phyloP scores from a whole-genome alignment of 305 asterid genomes.

The Rubia tinctorum region DNA sequence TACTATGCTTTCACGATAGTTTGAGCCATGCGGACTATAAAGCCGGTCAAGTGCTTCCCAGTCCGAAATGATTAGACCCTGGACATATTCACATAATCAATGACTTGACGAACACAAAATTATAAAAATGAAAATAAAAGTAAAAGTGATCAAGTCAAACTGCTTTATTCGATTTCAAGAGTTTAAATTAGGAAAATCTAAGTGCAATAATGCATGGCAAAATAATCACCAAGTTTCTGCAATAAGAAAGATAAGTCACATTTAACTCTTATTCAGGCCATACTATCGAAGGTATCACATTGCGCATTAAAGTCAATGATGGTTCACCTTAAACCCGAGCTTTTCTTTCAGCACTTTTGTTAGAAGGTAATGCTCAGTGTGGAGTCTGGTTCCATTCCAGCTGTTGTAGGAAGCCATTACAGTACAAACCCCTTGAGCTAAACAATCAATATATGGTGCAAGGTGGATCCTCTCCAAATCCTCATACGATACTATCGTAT shows the following conservation, averaged over 20 bases:
- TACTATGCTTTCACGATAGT: slow-evolving; percentile 62
- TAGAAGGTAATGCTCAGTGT: slow-evolving; percentile 51
- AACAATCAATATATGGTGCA: slow-evolving; percentile 70
- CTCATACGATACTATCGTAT: slow-evolving; percentile 53
- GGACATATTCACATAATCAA: slow-evolving; percentile 9
- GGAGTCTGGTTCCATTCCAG: slow-evolving; percentile 74
- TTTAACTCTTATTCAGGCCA: neutral
- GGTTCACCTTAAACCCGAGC: slow-evolving; percentile 71
- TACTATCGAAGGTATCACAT: neutral
- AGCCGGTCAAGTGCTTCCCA: slow-evolving; percentile 87
- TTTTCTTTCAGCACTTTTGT: slow-evolving; percentile 68
- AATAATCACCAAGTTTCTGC: neutral
- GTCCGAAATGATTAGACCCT: slow-evolving; percentile 88
- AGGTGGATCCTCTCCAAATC: slow-evolving; percentile 73
- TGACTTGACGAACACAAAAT: neutral
- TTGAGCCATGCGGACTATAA: slow-evolving; percentile 65
- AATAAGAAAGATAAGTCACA: neutral
- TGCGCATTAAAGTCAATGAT: neutral
- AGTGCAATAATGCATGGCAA: neutral
- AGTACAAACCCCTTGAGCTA: slow-evolving; percentile 77
- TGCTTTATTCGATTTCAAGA: neutral
- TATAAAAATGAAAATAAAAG: neutral
- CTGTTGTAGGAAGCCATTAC: slow-evolving; percentile 87
- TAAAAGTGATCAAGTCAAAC: neutral
- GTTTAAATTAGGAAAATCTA: neutral